Percentiles rank a stretch among this genome's conserved stretches.
Conservation (phyloP, 805 yeast species). For the Aciculoconidium aculeatum region DNA sequence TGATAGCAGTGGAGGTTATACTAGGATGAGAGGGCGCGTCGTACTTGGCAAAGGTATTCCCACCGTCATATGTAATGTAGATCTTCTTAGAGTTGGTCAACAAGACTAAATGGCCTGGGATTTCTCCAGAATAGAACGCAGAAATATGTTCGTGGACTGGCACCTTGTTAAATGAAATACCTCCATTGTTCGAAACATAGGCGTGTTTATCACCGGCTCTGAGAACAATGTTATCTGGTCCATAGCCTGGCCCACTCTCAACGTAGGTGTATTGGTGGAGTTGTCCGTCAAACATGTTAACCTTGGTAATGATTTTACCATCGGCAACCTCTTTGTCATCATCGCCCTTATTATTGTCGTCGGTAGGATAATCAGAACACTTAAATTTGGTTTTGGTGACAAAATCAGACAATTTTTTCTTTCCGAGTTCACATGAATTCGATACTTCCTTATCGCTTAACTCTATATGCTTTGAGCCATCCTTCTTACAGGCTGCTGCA, state of each 20-base stretch:
- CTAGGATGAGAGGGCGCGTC: slow-evolving; percentile 48
- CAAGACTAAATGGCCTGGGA: slow-evolving; percentile 51
- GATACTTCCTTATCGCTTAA: slow-evolving; percentile 36
- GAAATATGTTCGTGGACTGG: slow-evolving; percentile 37
- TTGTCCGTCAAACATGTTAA: slow-evolving; percentile 45
- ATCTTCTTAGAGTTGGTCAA: slow-evolving; percentile 45
- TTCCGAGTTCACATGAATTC: slow-evolving; percentile 39
- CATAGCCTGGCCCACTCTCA: slow-evolving; percentile 37
- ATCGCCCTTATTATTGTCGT: slow-evolving; percentile 8
- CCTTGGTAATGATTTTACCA: slow-evolving; percentile 29
- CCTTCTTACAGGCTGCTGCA: slow-evolving; percentile 17
- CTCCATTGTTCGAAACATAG: slow-evolving; percentile 69
- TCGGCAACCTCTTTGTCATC: slow-evolving; percentile 9
- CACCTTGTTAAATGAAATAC: slow-evolving; percentile 41
- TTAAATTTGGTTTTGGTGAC: slow-evolving; percentile 23
- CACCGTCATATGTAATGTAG: slow-evolving; percentile 65
- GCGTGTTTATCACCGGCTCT: slow-evolving; percentile 47
- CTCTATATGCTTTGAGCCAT: slow-evolving; percentile 16
- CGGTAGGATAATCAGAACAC: slow-evolving; percentile 25
- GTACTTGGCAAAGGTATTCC: slow-evolving; percentile 43
- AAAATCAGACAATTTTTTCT: slow-evolving; percentile 15
- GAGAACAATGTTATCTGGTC: slow-evolving; percentile 47
- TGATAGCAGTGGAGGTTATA: slow-evolving; percentile 35
- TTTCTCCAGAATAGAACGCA: slow-evolving; percentile 56
- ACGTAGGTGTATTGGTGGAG: slow-evolving; percentile 56